These are phyloP conservation scores for Calycina herbarum DNA, from an alignment of 2,329 filamentous ascomycete genomes.

Conservation along the genomic window DNA sequence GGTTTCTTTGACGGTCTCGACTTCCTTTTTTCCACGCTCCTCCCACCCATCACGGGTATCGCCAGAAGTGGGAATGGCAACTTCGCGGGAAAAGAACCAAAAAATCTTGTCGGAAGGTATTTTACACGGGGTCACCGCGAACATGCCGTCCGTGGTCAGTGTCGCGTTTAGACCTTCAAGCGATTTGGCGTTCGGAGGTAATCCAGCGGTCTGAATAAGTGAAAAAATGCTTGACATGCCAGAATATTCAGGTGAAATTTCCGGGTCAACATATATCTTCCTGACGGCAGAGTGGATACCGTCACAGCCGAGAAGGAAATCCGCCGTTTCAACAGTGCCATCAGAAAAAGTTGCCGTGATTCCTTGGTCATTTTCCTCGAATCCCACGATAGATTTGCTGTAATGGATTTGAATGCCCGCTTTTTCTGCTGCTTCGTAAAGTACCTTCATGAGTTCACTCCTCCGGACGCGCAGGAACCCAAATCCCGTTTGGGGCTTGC, in stretches of 20 bases:
- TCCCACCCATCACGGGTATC: conserved; percentile 20
- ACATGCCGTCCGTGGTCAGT: no score
- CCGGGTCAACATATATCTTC: conserved; percentile 23
- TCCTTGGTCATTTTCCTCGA: conserved; percentile 12
- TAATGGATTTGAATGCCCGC: no score
- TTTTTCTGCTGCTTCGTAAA: no score
- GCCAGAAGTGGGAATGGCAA: conserved; percentile 11
- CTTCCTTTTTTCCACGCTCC: conserved; percentile 19
- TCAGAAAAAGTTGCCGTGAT: conserved; percentile 28
- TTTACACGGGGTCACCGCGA: conserved; percentile 11
- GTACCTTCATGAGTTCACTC: no score
- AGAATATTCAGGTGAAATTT: conserved; percentile 15
- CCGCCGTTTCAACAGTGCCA: conserved; percentile 26
- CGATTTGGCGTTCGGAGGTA: not conserved
- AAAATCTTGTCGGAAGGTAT: conserved; percentile 16
- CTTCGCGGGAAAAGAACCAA: conserved; percentile 19
- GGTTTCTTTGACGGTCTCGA: conserved; percentile 22
- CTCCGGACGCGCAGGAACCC: no score
- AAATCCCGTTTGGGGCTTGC: no score
- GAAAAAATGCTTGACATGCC: conserved; percentile 17
- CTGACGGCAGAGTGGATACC: conserved; percentile 39
- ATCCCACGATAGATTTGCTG: no score
- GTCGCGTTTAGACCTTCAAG: no score
- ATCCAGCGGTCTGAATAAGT: conserved; percentile 7
- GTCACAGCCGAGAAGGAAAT: conserved; percentile 38